A percentile compares a stretch with the other conserved stretches of the same genome.
phyloP scores from a whole-genome alignment of 768 basidiomycete species.

The Kwoniella sp. region DNA sequence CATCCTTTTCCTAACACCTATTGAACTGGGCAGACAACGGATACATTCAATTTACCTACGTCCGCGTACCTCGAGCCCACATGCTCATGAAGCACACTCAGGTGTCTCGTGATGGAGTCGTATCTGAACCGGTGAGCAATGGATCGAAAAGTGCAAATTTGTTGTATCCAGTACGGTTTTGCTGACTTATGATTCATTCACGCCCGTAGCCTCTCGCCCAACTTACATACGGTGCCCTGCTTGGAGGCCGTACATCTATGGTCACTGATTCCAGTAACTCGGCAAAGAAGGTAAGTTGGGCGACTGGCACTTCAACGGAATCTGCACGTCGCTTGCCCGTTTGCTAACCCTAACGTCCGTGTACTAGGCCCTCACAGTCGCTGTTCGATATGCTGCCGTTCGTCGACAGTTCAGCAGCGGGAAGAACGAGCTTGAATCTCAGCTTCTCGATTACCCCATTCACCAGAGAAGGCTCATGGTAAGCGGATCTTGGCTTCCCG shows the following conservation, averaged over 20 bases:
- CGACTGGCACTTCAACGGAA: background rate
- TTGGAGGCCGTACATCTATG: slow-evolving; percentile 57
- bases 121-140: slow-evolving; percentile 57
- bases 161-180: too few relatives aligned
- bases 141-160: too few relatives aligned
- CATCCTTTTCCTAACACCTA: background rate
- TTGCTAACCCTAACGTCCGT: background rate
- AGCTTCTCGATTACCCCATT: slow-evolving; percentile 60
- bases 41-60: slow-evolving; percentile 59
- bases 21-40: slow-evolving; percentile 46
- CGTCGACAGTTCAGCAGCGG: slow-evolving; percentile 58
- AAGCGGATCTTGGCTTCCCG: slow-evolving; percentile 2
- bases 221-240: slow-evolving; percentile 59
- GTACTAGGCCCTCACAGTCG: slow-evolving; percentile 57
- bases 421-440: slow-evolving; percentile 58
- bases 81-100: slow-evolving; percentile 61
- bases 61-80: slow-evolving; percentile 58
- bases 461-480: slow-evolving; percentile 57
- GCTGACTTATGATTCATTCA: too few relatives aligned
- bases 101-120: slow-evolving; percentile 57
- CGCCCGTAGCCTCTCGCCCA: slow-evolving; percentile 56
- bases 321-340: background rate
- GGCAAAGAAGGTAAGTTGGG: slow-evolving; percentile 56
- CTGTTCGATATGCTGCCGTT: slow-evolving; percentile 59
- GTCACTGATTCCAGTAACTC: slow-evolving; percentile 57